phyloP scores from a whole-genome alignment of 2,329 filamentous ascomycete species.

The Fusarium secorum region DNA sequence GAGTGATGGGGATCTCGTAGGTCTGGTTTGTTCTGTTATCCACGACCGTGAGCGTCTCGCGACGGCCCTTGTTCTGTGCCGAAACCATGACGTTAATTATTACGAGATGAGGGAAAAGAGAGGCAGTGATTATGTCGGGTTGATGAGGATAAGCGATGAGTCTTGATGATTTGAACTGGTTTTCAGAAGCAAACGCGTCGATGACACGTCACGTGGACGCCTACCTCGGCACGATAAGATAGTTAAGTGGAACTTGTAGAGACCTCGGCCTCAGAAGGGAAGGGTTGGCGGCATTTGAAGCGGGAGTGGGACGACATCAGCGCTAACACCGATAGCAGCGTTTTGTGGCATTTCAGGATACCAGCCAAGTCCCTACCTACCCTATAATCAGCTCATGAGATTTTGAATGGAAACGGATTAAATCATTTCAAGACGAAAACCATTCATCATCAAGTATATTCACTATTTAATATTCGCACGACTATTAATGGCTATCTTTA shows the following conservation, averaged over 20 bases:
- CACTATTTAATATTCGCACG: no score
- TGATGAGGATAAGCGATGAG: neutral
- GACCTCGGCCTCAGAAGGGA: neutral
- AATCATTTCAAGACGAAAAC: no score
- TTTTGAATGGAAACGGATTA: neutral
- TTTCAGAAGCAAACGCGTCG: conserved; percentile 5
- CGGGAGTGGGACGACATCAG: neutral
- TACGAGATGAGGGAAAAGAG: neutral
- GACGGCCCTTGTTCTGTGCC: conserved; percentile 5
- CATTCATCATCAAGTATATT: no score
- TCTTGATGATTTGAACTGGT: neutral
- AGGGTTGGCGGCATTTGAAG: neutral
- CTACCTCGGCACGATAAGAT: conserved; percentile 5
- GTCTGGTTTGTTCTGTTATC: conserved; percentile 59
- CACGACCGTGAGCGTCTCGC: conserved; percentile 52
- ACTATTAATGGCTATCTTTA: no score
- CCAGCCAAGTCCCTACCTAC: neutral
- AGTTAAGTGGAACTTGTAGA: neutral
- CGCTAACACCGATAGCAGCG: fast-evolving
- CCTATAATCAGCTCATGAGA: neutral
- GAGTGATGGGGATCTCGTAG: conserved; percentile 58
- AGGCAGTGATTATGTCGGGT: neutral
- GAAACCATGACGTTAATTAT: neutral
- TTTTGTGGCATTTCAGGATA: fast-evolving
- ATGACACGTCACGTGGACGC: neutral